Conservation (phyloP, 2,329 filamentous ascomycete species). For the Microdochium trichocladiopsis region DNA sequence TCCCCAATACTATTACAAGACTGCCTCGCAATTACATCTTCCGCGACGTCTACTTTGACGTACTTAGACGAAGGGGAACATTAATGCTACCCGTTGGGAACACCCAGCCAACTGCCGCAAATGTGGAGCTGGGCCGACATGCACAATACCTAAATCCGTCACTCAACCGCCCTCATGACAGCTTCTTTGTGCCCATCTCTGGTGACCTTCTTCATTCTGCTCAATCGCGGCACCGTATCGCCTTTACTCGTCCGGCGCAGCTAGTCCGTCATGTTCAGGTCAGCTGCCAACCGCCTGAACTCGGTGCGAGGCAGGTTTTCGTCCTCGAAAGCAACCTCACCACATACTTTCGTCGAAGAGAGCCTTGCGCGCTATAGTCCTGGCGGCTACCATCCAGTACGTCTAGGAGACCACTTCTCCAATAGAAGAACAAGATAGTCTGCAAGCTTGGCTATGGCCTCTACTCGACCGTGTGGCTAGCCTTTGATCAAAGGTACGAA, state of each 20-base stretch:
- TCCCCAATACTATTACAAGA: too few relatives aligned
- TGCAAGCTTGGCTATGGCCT: constrained; percentile 18
- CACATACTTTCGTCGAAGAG: not conserved
- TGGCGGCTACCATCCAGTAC: constrained; percentile 17
- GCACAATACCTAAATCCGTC: too few relatives aligned
- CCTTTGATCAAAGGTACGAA: constrained; percentile 18
- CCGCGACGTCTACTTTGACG: too few relatives aligned
- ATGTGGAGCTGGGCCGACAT: too few relatives aligned
- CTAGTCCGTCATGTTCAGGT: not conserved
- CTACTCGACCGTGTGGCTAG: constrained; percentile 20
- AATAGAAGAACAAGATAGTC: constrained; percentile 17
- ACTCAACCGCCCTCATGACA: too few relatives aligned
- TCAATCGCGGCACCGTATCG: too few relatives aligned
- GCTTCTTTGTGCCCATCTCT: too few relatives aligned
- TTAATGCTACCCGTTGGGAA: too few relatives aligned
- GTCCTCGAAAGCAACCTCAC: not conserved
- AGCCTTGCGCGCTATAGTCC: constrained; percentile 9
- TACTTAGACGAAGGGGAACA: too few relatives aligned
- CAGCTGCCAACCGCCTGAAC: not conserved
- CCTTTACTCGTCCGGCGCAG: not conserved
- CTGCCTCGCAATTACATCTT: too few relatives aligned
- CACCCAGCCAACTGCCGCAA: too few relatives aligned
- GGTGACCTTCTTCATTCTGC: too few relatives aligned
- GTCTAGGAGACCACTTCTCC: constrained; percentile 16
- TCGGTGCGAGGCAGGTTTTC: not conserved